Evolutionary conservation across 495 filamentous ascomycete species (phyloP), one percentile per base, ranked within the genome.

Genomic region (Aspergillus mulundensis): DNA sequence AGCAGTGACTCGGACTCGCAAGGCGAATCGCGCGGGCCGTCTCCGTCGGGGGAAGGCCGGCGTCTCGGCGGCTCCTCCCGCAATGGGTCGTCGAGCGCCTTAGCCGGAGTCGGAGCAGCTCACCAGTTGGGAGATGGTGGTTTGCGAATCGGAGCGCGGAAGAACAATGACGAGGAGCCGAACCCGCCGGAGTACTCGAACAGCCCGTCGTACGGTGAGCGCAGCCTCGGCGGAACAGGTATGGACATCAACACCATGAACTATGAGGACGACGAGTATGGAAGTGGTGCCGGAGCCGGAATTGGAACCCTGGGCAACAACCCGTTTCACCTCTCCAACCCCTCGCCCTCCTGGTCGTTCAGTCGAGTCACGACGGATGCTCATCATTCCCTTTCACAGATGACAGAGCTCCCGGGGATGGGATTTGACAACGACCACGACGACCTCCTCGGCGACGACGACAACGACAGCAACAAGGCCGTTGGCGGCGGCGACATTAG

Each of bases 61-160:
- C 86, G 84, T 78, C 87, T 90, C 86, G 89, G 77, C 84, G 87
- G 78, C 84, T 90, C 82, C 81, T 90, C 85, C 86, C 88, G 71
- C 77, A 83, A 77, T 89, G 87, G 87, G 78, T 89, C 82, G 84
- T 87, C 87, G 87, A 88, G 86, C 85, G 84, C 81, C 78, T 88
- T 78, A 81, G 77, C 74, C 80, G 84, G 79, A 89, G 86, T 77
- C 79, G 86, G 72, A 86, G 84, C 69, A 83, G 78, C 71, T 89
- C 87, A 67, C 86, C 87, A 71, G 78, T 80, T 61, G 71, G 83
- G 70, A 82, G 80, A 67, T 77, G 78, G 70, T 87, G 84, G 84
- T 81, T 73, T 68, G 71, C 66, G 44, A 65, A 62, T 54, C 59
- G 70, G 61, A 62, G 63, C 53, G 53, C 70, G 61, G 65, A 70